Base-by-base conservation (phyloP, 2,329 filamentous ascomycete genomes). In the Ophiosphaerella narmari region DNA sequence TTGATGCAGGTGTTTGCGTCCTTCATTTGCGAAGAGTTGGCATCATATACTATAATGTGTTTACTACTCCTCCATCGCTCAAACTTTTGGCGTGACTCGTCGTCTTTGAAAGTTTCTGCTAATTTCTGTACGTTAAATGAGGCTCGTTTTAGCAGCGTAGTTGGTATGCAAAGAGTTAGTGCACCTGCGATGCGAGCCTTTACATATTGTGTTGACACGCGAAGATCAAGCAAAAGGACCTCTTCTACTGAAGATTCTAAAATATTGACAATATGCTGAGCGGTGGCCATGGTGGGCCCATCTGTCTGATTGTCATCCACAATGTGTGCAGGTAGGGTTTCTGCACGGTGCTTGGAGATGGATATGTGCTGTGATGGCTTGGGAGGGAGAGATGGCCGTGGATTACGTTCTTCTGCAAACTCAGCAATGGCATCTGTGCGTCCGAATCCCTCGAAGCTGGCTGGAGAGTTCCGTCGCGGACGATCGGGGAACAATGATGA, bases 81-180 rank as follows among this genome's bases (percentile, higher is more conserved):
- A 65, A 99, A 97, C 50, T 81, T 87, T 8, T 79, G 79, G 57
- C 87, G 86, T 50, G 93, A 87, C 2, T 80, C 75, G 6, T 87
- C 83, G 12, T 82, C 83, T 53, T 90, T 88, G 68, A 99, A 95
- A 0, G 91, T 97, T 54, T 92, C 88, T 59, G 90, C 85, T 29
- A 99, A 78, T 68, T 95, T 97, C 55, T 91, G 82, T 11, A 96
- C 83, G 61, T 93, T 93, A 74, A 95, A 97, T 0, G 91, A 95
- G 0, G 90, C 87, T 42, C 94, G 82, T 74, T 97, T 97, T 14
- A 99, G 76, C 12, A 99, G 77, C 0, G 93, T 97, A 0, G 94
- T 97, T 0, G 94, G 94, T 53, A 97, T 96, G 68, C 94, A 97
- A 5, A 99, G 78, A 68, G 95, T 97, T 29, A 99, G 76, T 0